Conservation (phyloP, 768 basidiomycete species). For the Cantharellus anzutake region DNA sequence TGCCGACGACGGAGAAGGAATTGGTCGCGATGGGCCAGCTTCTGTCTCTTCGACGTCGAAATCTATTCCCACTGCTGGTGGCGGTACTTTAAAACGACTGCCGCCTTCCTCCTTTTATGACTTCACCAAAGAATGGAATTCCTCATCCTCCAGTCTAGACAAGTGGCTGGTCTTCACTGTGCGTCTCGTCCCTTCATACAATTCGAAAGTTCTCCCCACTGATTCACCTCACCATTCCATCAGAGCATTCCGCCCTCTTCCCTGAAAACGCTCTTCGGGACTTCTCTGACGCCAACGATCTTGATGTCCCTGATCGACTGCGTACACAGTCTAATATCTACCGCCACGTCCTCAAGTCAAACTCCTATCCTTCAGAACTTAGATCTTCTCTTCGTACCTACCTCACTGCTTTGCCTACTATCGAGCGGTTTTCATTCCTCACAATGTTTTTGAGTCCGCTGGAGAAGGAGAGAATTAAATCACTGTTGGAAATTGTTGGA, state of each 20-base stretch:
- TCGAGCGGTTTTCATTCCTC: conserved; percentile 46
- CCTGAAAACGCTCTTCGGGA: conserved; percentile 45
- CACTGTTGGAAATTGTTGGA: conserved; percentile 3
- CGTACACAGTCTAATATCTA: background rate
- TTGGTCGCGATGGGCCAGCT: too few species aligned
- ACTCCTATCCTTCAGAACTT: background rate
- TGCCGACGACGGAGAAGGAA: too few species aligned
- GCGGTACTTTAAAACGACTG: conserved; percentile 7
- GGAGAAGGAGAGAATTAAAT: conserved; percentile 24
- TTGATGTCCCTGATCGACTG: conserved; percentile 35
- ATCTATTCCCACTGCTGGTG: background rate
- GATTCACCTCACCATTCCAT: background rate
- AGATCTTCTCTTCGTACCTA: conserved; percentile 18
- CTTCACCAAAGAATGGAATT: conserved; percentile 42
- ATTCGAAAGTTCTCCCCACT: conserved; percentile 1
- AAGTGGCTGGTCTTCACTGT: conserved; percentile 35
- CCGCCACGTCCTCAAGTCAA: background rate
- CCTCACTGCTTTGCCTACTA: conserved; percentile 10
- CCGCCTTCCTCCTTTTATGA: conserved; percentile 34
- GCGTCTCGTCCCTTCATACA: conserved; percentile 23
- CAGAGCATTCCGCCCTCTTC: conserved; percentile 36
- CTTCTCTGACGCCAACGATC: conserved; percentile 45
- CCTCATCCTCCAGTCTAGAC: conserved; percentile 21
- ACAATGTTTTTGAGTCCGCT: conserved; percentile 36
- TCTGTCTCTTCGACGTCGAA: conserved; percentile 1